Evolutionary conservation across 2,329 filamentous ascomycete species (phyloP).

Genomic region (Alternaria conjuncta): DNA sequence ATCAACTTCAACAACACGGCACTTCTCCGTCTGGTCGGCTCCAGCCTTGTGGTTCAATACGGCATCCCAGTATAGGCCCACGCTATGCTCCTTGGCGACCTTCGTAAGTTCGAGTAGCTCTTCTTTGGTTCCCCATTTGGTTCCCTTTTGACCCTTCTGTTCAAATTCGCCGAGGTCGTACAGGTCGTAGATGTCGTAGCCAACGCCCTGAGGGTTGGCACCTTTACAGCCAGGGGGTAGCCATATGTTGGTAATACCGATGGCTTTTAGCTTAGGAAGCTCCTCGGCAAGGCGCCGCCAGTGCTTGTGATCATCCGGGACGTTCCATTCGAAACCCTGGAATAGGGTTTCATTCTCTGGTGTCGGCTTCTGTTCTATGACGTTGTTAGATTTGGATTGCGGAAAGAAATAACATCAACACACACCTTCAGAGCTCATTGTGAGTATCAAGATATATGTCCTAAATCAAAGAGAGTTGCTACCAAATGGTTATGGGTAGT

Average conservation of each 20-base stretch:
- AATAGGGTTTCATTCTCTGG: constrained; percentile 60
- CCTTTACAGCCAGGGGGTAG: constrained; percentile 76
- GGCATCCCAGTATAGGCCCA: constrained; percentile 71
- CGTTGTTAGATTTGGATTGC: neutral
- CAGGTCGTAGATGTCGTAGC: constrained; percentile 69
- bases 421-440: constrained; percentile 39
- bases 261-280: constrained; percentile 61
- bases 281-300: constrained; percentile 64
- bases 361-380: constrained; percentile 38
- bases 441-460: neutral
- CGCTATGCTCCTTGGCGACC: constrained; percentile 59
- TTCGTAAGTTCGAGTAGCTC: constrained; percentile 63
- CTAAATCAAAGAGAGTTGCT: neutral
- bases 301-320: constrained; percentile 65
- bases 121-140: constrained; percentile 72
- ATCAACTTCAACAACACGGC: constrained; percentile 69
- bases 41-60: constrained; percentile 76
- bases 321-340: constrained; percentile 77
- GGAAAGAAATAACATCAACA: neutral
- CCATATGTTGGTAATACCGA: constrained; percentile 65
- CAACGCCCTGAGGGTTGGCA: constrained; percentile 66
- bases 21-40: constrained; percentile 69
- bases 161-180: constrained; percentile 76
- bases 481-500: neutral
- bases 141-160: constrained; percentile 67